Percentiles rank a stretch among this genome's conserved stretches.
These are phyloP conservation scores for Pseudonitzschia pungens DNA, from an alignment of 108 stramenopile species.

Conservation along the genomic window DNA sequence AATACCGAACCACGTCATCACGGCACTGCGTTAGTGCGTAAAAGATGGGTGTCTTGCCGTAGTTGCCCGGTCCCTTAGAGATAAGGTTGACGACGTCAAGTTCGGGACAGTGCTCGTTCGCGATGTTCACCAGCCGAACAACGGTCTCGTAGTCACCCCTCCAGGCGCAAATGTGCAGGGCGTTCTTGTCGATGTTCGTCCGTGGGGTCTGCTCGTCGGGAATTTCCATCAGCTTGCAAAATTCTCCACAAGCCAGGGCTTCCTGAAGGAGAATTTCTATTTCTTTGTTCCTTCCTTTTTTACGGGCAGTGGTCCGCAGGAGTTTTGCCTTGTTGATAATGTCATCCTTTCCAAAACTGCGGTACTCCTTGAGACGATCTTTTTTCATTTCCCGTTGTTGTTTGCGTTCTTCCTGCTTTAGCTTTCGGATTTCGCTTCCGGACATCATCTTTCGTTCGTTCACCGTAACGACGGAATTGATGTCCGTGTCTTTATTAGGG, in stretches of 20 bases:
- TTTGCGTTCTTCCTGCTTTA: conserved; percentile 4
- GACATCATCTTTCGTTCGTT: background rate
- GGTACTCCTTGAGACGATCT: conserved; percentile 29
- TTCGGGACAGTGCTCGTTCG: conserved; percentile 10
- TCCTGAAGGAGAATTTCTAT: conserved; percentile 20
- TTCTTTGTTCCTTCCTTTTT: conserved; percentile 22
- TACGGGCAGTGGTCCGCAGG: conserved; percentile 17
- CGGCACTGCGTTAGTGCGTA: conserved; percentile 71
- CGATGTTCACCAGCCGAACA: conserved; percentile 37
- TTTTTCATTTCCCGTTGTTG: conserved; percentile 14
- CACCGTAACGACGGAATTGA: background rate
- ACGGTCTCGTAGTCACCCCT: conserved; percentile 57
- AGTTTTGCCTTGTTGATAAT: conserved; percentile 22
- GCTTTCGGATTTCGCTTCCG: conserved; percentile 2
- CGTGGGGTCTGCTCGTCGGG: background rate
- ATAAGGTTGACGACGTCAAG: conserved; percentile 47
- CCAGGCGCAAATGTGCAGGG: conserved; percentile 78
- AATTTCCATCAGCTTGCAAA: conserved; percentile 12
- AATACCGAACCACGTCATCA: conserved; percentile 51
- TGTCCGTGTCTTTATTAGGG: background rate
- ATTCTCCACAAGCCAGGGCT: conserved; percentile 16
- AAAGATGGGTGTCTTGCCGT: conserved; percentile 84
- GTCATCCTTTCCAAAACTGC: background rate
- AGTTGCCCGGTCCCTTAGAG: conserved; percentile 50
- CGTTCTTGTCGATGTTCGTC: conserved; percentile 33